Evolutionary conservation across 495 filamentous ascomycete genomes (phyloP).

Genomic region (Glonium stellatum): DNA sequence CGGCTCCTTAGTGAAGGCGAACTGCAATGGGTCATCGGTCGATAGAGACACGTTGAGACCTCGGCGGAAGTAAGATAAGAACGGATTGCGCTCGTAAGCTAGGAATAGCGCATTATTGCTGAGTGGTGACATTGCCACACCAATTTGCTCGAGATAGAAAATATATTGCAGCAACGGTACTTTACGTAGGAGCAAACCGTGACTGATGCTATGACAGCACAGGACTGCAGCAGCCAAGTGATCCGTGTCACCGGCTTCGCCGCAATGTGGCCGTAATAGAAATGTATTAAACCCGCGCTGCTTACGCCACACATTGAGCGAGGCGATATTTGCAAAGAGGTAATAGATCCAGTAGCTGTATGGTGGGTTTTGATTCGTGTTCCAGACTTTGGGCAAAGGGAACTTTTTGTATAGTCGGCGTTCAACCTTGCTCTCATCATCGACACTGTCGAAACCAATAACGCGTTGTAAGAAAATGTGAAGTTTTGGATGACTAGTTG

Average conservation of each 20-base stretch:
- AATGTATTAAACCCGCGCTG: slow-evolving; percentile 94
- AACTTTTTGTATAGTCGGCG: slow-evolving; percentile 88
- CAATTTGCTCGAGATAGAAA: slow-evolving; percentile 96
- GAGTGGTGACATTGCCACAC: slow-evolving; percentile 96
- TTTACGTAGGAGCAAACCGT: slow-evolving; percentile 86
- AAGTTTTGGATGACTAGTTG: slow-evolving; percentile 78
- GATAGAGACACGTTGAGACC: slow-evolving; percentile 93
- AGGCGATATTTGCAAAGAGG: slow-evolving; percentile 87
- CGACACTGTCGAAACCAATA: slow-evolving; percentile 93
- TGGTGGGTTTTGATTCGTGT: slow-evolving; percentile 87
- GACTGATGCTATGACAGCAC: slow-evolving; percentile 95
- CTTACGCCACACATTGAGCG: slow-evolving; percentile 86
- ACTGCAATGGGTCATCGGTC: slow-evolving; percentile 94
- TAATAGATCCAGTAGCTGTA: slow-evolving; percentile 99
- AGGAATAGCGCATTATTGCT: slow-evolving; percentile 97
- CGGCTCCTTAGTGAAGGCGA: slow-evolving; percentile 97
- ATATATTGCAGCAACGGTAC: slow-evolving; percentile 93
- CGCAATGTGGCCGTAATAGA: slow-evolving; percentile 86
- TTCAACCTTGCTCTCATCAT: slow-evolving; percentile 96
- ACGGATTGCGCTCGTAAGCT: slow-evolving; percentile 95
- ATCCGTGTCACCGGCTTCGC: slow-evolving; percentile 93
- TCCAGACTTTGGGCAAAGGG: slow-evolving; percentile 80
- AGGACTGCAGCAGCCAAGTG: slow-evolving; percentile 88
- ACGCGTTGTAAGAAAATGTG: slow-evolving; percentile 93
- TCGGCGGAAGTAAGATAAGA: slow-evolving; percentile 86